A percentile compares a stretch with the other conserved stretches of the same genome.
phyloP scores from a whole-genome alignment of 164 flowering plant species.

The Sedum album region DNA sequence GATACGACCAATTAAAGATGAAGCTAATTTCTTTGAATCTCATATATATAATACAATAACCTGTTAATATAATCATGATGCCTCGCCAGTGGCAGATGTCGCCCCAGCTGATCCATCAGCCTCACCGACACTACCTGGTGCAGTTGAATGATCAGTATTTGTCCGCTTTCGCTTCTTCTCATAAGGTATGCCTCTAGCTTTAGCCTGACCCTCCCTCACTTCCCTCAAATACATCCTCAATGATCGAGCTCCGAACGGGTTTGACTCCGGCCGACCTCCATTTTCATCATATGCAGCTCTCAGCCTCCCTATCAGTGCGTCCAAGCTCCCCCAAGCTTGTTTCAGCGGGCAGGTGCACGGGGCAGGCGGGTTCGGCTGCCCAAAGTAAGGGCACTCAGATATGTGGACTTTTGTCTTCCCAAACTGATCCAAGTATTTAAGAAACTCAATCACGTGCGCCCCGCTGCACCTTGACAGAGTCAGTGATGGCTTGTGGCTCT shows the following conservation, averaged over 20 bases:
- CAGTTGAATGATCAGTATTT: not conserved
- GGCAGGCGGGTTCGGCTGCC: slow-evolving; percentile 4
- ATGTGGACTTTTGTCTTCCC: slow-evolving; percentile 8
- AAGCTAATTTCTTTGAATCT: too few species aligned
- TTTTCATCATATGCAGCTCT: too few species aligned
- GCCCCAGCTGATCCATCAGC: not conserved
- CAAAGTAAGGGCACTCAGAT: slow-evolving; percentile 6
- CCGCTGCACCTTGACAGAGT: slow-evolving; percentile 5
- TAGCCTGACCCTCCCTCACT: too few species aligned
- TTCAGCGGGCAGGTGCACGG: too few species aligned
- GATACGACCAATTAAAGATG: too few species aligned
- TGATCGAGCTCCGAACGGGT: slow-evolving; percentile 5
- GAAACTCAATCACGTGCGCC: slow-evolving; percentile 10
- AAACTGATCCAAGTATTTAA: too few species aligned
- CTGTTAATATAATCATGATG: not conserved
- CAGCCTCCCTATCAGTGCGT: too few species aligned
- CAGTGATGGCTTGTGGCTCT: slow-evolving; percentile 10
- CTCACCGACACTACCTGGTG: not conserved
- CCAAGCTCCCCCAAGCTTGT: too few species aligned
- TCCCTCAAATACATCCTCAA: slow-evolving; percentile 6
- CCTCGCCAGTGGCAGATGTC: not conserved
- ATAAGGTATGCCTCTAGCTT: too few species aligned
- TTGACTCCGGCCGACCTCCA: slow-evolving; percentile 5
- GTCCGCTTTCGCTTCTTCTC: slow-evolving; percentile 11
- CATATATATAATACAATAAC: too few species aligned